phyloP scores from a whole-genome alignment of 306 rosid species.

The Abrus pulchellus region DNA sequence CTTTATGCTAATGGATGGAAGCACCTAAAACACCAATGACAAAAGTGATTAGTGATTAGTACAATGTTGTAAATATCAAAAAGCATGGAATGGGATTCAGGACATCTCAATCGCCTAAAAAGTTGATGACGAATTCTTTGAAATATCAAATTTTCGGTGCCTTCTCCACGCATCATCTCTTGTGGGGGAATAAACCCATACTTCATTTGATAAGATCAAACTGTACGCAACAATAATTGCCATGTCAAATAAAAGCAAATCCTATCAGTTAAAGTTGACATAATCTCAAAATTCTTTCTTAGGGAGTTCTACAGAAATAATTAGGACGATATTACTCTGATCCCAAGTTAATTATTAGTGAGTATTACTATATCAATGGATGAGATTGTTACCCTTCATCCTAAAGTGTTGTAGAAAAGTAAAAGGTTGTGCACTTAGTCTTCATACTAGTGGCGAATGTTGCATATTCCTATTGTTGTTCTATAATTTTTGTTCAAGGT shows the following conservation, averaged over 20 bases:
- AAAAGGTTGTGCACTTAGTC: not conserved
- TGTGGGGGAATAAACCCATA: not conserved
- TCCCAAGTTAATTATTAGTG: not conserved
- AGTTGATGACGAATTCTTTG: not conserved
- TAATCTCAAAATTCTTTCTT: not conserved
- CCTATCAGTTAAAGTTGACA: not conserved
- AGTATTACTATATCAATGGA: not conserved
- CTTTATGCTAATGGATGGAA: conserved; percentile 18
- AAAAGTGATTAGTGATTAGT: not conserved
- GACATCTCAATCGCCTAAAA: conserved; percentile 35
- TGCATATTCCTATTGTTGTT: not conserved
- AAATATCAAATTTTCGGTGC: conserved; percentile 13
- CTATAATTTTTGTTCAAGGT: not conserved
- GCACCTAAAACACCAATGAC: not conserved
- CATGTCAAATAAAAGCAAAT: not conserved
- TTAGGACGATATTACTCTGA: not conserved
- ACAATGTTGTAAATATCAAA: not conserved
- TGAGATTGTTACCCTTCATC: not conserved
- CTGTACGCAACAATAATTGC: not conserved
- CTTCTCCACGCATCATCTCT: not conserved
- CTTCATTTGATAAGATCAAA: conserved; percentile 9
- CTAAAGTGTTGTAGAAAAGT: not conserved
- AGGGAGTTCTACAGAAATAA: not conserved
- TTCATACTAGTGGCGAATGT: not conserved
- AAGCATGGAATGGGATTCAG: not conserved